These are phyloP conservation scores for Raffaelea deltoideospora DNA, from an alignment of 2,329 filamentous ascomycete species.

Conservation along the genomic window DNA sequence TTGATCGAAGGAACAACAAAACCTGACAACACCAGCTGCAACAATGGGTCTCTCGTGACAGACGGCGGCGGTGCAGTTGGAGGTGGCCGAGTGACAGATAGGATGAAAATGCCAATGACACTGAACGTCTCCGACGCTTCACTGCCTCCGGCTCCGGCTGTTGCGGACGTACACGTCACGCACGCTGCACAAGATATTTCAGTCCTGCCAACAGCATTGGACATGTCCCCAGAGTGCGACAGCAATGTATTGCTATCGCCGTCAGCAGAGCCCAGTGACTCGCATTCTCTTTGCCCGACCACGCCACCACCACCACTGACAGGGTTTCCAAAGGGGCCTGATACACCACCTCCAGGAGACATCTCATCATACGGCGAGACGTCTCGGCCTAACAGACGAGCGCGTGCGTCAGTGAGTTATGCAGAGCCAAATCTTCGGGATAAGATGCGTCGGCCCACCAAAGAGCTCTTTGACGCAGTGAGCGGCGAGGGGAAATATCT, in stretches of 20 bases:
- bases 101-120: slow-evolving; percentile 12
- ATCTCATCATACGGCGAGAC: slow-evolving; percentile 40
- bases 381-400: slow-evolving; percentile 50
- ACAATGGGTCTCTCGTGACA: not conserved
- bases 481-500: slow-evolving; percentile 42
- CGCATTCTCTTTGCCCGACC: slow-evolving; percentile 1
- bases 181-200: no score
- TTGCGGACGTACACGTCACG: slow-evolving; percentile 2
- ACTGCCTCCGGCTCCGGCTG: slow-evolving; percentile 7
- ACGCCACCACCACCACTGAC: slow-evolving; percentile 4
- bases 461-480: slow-evolving; percentile 62
- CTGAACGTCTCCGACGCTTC: slow-evolving; percentile 15
- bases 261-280: no score
- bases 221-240: no score
- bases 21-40: slow-evolving; percentile 8
- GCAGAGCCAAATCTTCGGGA: slow-evolving; percentile 67
- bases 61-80: slow-evolving; percentile 4
- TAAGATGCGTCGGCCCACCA: slow-evolving; percentile 72
- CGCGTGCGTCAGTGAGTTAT: slow-evolving; percentile 58
- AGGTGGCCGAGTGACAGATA: slow-evolving; percentile 3
- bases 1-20: slow-evolving; percentile 17
- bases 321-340: slow-evolving; percentile 17
- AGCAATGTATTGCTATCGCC: no score
- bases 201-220: no score
- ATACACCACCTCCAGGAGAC: slow-evolving; percentile 45